phyloP scores from a whole-genome alignment of 2,329 filamentous ascomycete species.

The Phialophora chinensis region DNA sequence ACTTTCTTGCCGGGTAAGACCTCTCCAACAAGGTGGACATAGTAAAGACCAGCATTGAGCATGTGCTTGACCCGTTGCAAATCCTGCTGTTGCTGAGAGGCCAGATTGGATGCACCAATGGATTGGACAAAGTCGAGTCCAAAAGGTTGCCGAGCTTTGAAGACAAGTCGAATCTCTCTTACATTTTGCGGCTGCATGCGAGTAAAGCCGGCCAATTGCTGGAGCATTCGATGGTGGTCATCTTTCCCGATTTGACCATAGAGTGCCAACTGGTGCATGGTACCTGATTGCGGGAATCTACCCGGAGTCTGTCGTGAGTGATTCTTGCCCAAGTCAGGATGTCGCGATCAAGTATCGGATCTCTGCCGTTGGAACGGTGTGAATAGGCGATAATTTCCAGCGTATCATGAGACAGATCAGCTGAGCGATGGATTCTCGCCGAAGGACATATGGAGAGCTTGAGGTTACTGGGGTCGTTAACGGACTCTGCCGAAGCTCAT shows the following conservation, averaged over 20 bases:
- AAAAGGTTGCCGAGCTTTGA: slow-evolving; percentile 60
- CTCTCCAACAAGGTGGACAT: slow-evolving; percentile 58
- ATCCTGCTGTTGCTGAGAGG: slow-evolving; percentile 50
- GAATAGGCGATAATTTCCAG: neutral
- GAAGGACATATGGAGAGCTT: neutral
- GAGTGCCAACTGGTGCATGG: slow-evolving; percentile 68
- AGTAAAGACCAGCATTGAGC: slow-evolving; percentile 60
- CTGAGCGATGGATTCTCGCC: slow-evolving; percentile 12
- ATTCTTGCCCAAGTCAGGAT: neutral
- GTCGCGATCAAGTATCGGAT: slow-evolving; percentile 1
- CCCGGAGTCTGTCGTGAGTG: neutral
- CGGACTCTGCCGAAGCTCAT: neutral
- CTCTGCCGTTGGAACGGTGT: neutral
- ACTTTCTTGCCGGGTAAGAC: slow-evolving; percentile 34
- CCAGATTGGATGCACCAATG: slow-evolving; percentile 51
- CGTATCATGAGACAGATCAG: slow-evolving; percentile 27
- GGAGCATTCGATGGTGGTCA: slow-evolving; percentile 65
- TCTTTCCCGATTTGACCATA: slow-evolving; percentile 63
- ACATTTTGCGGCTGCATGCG: slow-evolving; percentile 64
- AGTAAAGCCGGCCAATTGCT: slow-evolving; percentile 66
- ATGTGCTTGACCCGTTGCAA: slow-evolving; percentile 54
- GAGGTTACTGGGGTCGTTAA: neutral
- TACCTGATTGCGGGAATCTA: slow-evolving; percentile 4
- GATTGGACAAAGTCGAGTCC: slow-evolving; percentile 47
- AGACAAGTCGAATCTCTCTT: slow-evolving; percentile 63